Base-by-base conservation (phyloP, 441 rosid genomes). In the Sinapis alba region DNA sequence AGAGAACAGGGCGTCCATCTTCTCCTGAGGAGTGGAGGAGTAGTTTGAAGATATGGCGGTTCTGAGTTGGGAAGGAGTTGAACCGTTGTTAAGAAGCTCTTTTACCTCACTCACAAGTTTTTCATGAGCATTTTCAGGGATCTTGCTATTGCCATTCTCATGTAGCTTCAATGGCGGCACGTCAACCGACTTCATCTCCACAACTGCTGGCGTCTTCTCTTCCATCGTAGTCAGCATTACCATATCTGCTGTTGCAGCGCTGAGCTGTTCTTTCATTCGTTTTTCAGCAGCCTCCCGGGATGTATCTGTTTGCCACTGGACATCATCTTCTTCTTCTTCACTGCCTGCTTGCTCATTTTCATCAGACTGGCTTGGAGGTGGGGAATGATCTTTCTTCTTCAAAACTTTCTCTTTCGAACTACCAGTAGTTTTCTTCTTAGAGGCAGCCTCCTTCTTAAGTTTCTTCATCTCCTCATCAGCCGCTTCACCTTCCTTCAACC, bases 281-380 rank as follows among this genome's bases (percentile, higher is more conserved):
- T 81, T 87, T 3, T 84, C 82, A 50, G 85, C 91, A 24, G 93
- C 93, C 74, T 84, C 91, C 12, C 78, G 32, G 1, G 93, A 89
- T 15, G 93, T 87, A 72, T 89, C 89, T 5, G 90, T 89, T 73
- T 84, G 91, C 93, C 93, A 89, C 64, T 89, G 89, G n/a, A 89
- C 82, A 78, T 78, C 81, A 4, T 78, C 73, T 16, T 78, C 78
- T 72, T 77, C 80, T 3, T 78, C 73, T 10, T 72, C 78, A 15
- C 71, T 73, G 13, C 51, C 67, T 4, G 62, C 71, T 68, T 73
- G 78, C 23, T 73, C 78, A 11, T 72, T 61, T 21, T 78, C 78
- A 68, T 78, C 75, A 43, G 67, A 58, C 1, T 62, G 81, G 74
- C 70, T 72, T 15, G 51, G 74, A 61, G 81, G 81, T 28, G 81